Evolutionary conservation across 768 basidiomycete genomes (phyloP).

Genomic region (Tulasnella sp.): DNA sequence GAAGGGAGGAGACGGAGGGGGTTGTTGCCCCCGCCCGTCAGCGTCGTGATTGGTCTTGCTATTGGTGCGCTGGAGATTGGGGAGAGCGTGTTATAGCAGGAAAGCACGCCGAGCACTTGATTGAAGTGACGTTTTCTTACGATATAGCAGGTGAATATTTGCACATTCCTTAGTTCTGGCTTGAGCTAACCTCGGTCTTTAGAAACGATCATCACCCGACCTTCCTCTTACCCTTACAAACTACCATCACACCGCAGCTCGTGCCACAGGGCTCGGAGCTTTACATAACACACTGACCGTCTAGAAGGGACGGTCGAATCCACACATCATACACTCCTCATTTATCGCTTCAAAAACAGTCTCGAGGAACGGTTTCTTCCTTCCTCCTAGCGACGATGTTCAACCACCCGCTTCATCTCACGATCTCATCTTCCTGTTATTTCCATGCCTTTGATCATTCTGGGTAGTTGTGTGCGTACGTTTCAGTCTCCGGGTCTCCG

Average conservation of each 20-base stretch:
- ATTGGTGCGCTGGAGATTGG: conserved; percentile 14
- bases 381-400: background rate
- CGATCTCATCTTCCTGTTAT: background rate
- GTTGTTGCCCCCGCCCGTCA: conserved; percentile 9
- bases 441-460: background rate
- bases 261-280: background rate
- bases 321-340: background rate
- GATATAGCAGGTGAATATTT: no score
- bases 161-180: no score
- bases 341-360: background rate
- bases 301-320: background rate
- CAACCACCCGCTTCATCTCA: background rate
- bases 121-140: no score
- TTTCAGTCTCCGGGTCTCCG: background rate
- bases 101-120: no score
- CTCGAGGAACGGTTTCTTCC: background rate
- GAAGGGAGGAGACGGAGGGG: conserved; percentile 11
- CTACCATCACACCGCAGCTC: background rate
- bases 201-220: no score
- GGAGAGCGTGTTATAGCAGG: conserved; percentile 10
- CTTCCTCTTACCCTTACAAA: no score
- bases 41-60: conserved; percentile 12
- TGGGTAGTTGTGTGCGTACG: background rate
- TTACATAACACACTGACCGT: background rate
- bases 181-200: no score